These are phyloP conservation scores for Exsudoporus frostii DNA, from an alignment of 768 basidiomycete species.

Conservation along the genomic window DNA sequence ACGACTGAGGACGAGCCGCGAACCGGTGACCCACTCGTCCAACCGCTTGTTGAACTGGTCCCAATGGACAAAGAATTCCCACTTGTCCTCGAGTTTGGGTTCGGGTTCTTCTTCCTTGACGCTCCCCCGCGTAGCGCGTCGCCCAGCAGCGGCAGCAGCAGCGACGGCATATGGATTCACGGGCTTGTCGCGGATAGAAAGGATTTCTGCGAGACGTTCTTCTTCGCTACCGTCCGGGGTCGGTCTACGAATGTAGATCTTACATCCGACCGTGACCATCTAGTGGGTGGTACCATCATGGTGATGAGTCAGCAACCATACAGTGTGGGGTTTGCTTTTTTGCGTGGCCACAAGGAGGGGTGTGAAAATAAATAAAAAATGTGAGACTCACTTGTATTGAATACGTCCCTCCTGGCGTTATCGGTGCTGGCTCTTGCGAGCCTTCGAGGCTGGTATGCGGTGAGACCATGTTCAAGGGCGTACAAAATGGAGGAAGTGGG, in stretches of 20 bases:
- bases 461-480: conserved; percentile 27
- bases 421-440: conserved; percentile 52
- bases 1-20: conserved; percentile 75
- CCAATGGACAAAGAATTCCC: conserved; percentile 98
- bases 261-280: conserved; percentile 92
- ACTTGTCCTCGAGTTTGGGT: conserved; percentile 66
- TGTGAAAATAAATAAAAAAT: conserved; percentile 26
- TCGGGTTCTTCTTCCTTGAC: conserved; percentile 48
- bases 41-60: conserved; percentile 98
- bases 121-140: conserved; percentile 39
- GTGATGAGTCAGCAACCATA: conserved; percentile 35
- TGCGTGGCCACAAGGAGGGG: conserved; percentile 12
- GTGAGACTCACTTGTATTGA: conserved; percentile 58
- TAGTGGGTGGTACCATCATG: conserved; percentile 26
- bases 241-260: conserved; percentile 87
- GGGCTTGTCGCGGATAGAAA: conserved; percentile 90
- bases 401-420: conserved; percentile 75
- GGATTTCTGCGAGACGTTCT: conserved; percentile 92
- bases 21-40: conserved; percentile 94
- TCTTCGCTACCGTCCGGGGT: conserved; percentile 71
- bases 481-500: neutral
- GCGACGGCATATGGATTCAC: conserved; percentile 50
- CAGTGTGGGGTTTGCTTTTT: conserved; percentile 4
- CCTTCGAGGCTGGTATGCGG: conserved; percentile 32
- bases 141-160: conserved; percentile 11